Percentiles rank a stretch among this genome's conserved stretches.
Evolutionary conservation across 306 rosid species (phyloP).

Genomic region (Mimosa bimucronata): DNA sequence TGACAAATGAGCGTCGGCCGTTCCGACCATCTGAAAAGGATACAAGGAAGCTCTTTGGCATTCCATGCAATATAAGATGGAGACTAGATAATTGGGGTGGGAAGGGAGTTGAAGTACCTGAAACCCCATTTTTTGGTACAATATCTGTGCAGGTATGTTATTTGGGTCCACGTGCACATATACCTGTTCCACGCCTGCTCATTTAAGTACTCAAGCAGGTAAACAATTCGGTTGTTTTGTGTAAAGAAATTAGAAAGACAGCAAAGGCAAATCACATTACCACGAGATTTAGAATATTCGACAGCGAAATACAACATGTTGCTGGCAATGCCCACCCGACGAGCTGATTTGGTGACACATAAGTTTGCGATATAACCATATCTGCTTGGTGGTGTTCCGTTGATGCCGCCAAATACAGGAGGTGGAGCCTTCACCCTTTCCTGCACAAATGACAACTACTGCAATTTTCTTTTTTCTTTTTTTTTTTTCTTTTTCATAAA

Average conservation of each 20-base stretch:
- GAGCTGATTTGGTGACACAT: slow-evolving; percentile 68
- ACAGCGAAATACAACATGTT: slow-evolving; percentile 73
- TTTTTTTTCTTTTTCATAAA: no score
- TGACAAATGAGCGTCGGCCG: slow-evolving; percentile 50
- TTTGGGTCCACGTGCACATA: slow-evolving; percentile 69
- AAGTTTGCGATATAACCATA: slow-evolving; percentile 74
- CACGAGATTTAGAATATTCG: slow-evolving; percentile 53
- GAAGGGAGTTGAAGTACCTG: slow-evolving; percentile 70
- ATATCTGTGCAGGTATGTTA: slow-evolving; percentile 48
- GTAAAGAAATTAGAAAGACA: not conserved
- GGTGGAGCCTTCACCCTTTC: slow-evolving; percentile 53
- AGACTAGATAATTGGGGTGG: no score
- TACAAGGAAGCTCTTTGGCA: not conserved
- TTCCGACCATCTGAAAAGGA: slow-evolving; percentile 57
- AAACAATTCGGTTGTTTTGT: no score
- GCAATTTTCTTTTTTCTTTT: no score
- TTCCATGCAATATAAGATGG: not conserved
- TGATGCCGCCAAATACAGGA: slow-evolving; percentile 42
- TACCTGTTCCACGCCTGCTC: slow-evolving; percentile 54
- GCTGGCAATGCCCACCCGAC: slow-evolving; percentile 76
- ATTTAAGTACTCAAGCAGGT: not conserved
- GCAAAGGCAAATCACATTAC: slow-evolving; percentile 38
- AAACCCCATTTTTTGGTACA: slow-evolving; percentile 71
- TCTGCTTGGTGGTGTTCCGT: slow-evolving; percentile 46
- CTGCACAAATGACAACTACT: slow-evolving; percentile 38